Conservation (phyloP, 305 asterid species). For the Fraxinus baroniana region DNA sequence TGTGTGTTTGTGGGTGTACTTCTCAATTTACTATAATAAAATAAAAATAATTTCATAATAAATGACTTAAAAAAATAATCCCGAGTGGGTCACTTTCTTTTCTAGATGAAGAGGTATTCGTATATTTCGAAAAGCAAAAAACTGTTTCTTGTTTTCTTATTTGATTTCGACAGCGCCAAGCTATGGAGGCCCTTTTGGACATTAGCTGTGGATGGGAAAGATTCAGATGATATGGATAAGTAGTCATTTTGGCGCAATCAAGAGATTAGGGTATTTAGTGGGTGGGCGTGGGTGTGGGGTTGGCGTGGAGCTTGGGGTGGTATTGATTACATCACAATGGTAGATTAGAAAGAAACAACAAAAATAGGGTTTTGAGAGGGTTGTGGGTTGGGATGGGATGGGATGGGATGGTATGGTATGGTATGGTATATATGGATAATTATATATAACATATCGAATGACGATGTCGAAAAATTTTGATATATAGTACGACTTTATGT, state of each 20-base stretch:
- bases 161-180: constrained; percentile 57
- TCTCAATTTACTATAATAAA: background rate
- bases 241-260: background rate
- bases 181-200: constrained; percentile 36
- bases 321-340: background rate
- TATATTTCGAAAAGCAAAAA: constrained; percentile 33
- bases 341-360: background rate
- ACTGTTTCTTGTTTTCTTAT: constrained; percentile 37
- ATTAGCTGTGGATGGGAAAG: constrained; percentile 27
- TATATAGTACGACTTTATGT: no score
- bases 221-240: background rate
- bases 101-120: constrained; percentile 22
- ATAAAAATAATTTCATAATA: no score
- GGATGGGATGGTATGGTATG: no score
- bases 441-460: background rate
- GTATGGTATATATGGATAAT: no score
- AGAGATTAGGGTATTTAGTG: background rate
- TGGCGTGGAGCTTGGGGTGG: background rate
- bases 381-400: background rate
- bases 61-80: background rate
- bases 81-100: constrained; percentile 51
- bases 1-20: no score
- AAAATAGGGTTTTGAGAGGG: background rate
- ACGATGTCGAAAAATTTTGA: no score
- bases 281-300: background rate